Evolutionary conservation across 345 rosid genomes (phyloP), one percentile per base, ranked within the genome.

Genomic region (Theobroma cacao): DNA sequence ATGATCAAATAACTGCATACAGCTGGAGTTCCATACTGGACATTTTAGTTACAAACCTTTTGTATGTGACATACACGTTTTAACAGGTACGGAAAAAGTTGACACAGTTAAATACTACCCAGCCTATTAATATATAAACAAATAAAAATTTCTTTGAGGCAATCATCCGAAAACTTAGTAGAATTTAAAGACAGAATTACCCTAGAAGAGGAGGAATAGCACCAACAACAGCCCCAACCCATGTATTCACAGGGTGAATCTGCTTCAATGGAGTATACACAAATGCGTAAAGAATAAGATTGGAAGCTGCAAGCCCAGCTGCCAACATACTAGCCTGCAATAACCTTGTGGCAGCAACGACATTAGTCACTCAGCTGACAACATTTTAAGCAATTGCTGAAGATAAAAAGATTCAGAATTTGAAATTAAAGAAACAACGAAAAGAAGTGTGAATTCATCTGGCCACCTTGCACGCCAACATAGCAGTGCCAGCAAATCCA

Each of bases 161-260:
- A 76, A 13, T 48, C 55, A 50, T 31, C 7, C 9, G 34, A 52
- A 80, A 75, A 85, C 18, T 8, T 43, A 80, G 48, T 72, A 31
- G 17, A 70, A 78, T 47, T 22, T 68, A 41, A 76, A 65, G 75
- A 28, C 18, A 70, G 3, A 43, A 58, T 80, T 91, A 96, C 99
- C 99, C 99, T 59, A 96, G 88, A 77, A 96, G 92, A 20, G 99
- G 98, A 3, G 99, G 99, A 82, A 96, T 92, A 28, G 99, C 99
- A 75, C 98, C 99, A 72, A 96, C 98, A 86, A 96, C 86, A 62
- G 98, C 99, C 28, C 98, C 99, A 78, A 94, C 98, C 98, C 98
- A 96, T 36, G 99, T 94, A 84, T 96, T 94, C 75, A 90, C 88
- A 26, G 98, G 98, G 85, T 96, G 99, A 87, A 92, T 87, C 86